phyloP scores from a whole-genome alignment of 345 rosid species.

The Salix koriyanagi region DNA sequence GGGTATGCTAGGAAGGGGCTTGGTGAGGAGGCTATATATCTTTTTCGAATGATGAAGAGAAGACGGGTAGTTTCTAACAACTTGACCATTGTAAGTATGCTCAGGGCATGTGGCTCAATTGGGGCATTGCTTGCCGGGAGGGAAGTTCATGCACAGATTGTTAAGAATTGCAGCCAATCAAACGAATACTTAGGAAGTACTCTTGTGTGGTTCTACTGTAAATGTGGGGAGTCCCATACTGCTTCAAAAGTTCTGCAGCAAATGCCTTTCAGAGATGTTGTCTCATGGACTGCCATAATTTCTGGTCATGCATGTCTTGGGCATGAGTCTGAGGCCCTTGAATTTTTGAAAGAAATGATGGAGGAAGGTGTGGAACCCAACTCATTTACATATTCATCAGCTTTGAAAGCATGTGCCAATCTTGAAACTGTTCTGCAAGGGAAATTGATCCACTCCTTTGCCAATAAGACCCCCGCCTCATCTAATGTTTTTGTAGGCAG shows the following conservation, averaged over 20 bases:
- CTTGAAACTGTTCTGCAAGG: slow-evolving; percentile 57
- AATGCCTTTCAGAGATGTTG: slow-evolving; percentile 70
- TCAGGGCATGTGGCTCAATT: slow-evolving; percentile 76
- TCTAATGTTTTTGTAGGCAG: slow-evolving; percentile 77
- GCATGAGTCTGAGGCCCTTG: slow-evolving; percentile 67
- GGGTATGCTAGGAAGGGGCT: slow-evolving; percentile 76
- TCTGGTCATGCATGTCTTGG: slow-evolving; percentile 74
- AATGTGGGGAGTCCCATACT: slow-evolving; percentile 53
- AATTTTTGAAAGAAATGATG: slow-evolving; percentile 75
- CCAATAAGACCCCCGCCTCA: slow-evolving; percentile 55
- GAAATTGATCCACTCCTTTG: slow-evolving; percentile 70
- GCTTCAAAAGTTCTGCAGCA: slow-evolving; percentile 68
- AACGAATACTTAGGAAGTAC: slow-evolving; percentile 64
- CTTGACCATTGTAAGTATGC: slow-evolving; percentile 67
- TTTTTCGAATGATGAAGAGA: slow-evolving; percentile 71
- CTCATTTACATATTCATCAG: slow-evolving; percentile 72
- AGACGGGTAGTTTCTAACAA: slow-evolving; percentile 54
- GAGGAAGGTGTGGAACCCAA: slow-evolving; percentile 87
- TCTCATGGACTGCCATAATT: slow-evolving; percentile 92
- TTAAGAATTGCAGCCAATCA: slow-evolving; percentile 47
- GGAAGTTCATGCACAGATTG: slow-evolving; percentile 74
- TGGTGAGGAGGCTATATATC: slow-evolving; percentile 70
- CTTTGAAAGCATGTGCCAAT: slow-evolving; percentile 77
- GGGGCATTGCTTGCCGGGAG: slow-evolving; percentile 50
- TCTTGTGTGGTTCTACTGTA: slow-evolving; percentile 82